These are phyloP conservation scores for Prunus padus DNA, from an alignment of 306 rosid species.

Conservation along the genomic window DNA sequence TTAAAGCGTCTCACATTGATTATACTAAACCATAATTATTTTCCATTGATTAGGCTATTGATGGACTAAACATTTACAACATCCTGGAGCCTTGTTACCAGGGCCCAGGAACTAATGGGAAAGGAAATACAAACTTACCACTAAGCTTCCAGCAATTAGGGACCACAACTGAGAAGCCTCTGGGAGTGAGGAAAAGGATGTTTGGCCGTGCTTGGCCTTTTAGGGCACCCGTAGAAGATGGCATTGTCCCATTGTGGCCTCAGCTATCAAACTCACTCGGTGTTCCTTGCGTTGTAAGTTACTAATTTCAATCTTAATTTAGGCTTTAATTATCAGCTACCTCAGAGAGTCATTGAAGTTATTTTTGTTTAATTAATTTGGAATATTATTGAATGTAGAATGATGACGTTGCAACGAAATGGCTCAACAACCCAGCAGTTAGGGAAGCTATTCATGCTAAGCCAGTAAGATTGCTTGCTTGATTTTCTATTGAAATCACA, in stretches of 20 bases:
- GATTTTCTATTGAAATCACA: neutral
- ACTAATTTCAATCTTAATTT: neutral
- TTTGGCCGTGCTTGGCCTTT: constrained; percentile 86
- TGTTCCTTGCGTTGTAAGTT: constrained; percentile 45
- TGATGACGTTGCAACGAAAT: constrained; percentile 59
- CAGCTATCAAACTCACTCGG: constrained; percentile 16
- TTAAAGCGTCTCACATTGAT: neutral
- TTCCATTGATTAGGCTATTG: constrained; percentile 38
- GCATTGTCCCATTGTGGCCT: constrained; percentile 68
- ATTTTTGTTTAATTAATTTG: neutral
- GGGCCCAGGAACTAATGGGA: neutral
- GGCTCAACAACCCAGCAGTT: constrained; percentile 59
- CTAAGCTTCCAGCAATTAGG: constrained; percentile 62
- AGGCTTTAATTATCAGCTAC: neutral
- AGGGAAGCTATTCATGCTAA: constrained; percentile 70
- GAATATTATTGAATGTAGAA: constrained; percentile 31
- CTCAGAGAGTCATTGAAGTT: too few relatives aligned
- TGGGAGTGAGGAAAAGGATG: constrained; percentile 62
- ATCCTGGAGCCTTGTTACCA: constrained; percentile 74
- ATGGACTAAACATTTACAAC: constrained; percentile 54
- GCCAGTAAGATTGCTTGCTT: constrained; percentile 25
- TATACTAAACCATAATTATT: neutral
- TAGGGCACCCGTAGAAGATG: constrained; percentile 51
- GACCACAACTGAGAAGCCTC: constrained; percentile 46
- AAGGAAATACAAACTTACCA: constrained; percentile 37